A percentile compares a stretch with the other conserved stretches of the same genome.
Evolutionary conservation across 2,329 filamentous ascomycete species (phyloP).

Genomic region (Neocucurbitaria cava): DNA sequence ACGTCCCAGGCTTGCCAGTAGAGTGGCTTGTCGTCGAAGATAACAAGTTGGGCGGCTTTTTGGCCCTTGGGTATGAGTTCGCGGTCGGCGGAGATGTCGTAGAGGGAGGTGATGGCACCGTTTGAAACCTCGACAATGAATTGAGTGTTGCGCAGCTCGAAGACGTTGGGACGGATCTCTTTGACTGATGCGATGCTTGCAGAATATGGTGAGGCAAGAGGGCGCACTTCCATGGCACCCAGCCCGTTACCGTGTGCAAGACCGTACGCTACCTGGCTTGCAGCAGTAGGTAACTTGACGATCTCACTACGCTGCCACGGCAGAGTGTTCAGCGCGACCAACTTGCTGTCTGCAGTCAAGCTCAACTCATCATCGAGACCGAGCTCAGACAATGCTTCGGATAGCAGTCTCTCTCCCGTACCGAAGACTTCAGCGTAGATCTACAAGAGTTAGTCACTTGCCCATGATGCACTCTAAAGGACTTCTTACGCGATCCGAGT

Average conservation of each 20-base stretch:
- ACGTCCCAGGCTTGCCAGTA: slow-evolving; percentile 99
- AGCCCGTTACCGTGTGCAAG: slow-evolving; percentile 55
- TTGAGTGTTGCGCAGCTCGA: slow-evolving; percentile 79
- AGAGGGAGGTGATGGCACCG: slow-evolving; percentile 83
- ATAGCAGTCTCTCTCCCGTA: slow-evolving; percentile 74
- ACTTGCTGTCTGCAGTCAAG: slow-evolving; percentile 51
- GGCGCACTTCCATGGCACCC: slow-evolving; percentile 50
- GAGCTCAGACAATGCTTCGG: slow-evolving; percentile 72
- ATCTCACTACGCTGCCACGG: slow-evolving; percentile 84
- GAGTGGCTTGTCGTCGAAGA: slow-evolving; percentile 96
- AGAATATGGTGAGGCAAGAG: slow-evolving; percentile 31
- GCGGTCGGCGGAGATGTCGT: slow-evolving; percentile 74
- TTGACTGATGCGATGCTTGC: slow-evolving; percentile 54
- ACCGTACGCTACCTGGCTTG: slow-evolving; percentile 43
- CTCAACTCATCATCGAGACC: slow-evolving; percentile 62
- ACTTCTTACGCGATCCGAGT: slow-evolving; percentile 73
- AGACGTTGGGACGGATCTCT: slow-evolving; percentile 66
- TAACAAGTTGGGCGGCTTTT: slow-evolving; percentile 88
- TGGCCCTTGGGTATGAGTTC: slow-evolving; percentile 76
- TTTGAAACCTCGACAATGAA: slow-evolving; percentile 74
- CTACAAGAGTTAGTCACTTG: slow-evolving; percentile 20
- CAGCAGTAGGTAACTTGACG: slow-evolving; percentile 62
- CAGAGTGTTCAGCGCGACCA: slow-evolving; percentile 80
- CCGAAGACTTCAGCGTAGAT: slow-evolving; percentile 84
- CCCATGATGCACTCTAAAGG: neutral